These are phyloP conservation scores for Thinopyrum elongatum DNA, from an alignment of 176 grass and related monocot species.

Conservation along the genomic window DNA sequence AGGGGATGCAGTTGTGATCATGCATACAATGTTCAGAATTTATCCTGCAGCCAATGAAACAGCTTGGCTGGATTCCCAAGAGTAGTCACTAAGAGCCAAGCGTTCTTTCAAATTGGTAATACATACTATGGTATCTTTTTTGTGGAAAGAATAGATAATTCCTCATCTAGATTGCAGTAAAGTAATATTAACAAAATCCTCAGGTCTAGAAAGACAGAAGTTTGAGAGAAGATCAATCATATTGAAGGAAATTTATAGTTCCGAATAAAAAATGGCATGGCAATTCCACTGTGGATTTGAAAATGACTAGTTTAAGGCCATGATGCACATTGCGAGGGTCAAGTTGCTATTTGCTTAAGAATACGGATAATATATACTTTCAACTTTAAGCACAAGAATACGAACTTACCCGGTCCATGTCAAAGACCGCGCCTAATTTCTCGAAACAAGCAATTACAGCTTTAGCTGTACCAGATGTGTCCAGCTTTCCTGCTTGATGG, in stretches of 20 bases:
- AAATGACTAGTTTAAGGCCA: background rate
- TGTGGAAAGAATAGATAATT: background rate
- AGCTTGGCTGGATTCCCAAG: background rate
- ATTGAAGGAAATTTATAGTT: background rate
- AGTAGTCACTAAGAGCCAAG: background rate
- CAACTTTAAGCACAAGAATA: background rate
- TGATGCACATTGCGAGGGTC: background rate
- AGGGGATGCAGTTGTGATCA: background rate
- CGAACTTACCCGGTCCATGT: conserved; percentile 56
- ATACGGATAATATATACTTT: background rate
- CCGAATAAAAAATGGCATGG: background rate
- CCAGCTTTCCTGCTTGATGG: conserved; percentile 80
- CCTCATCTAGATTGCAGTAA: background rate
- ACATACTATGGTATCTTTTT: background rate
- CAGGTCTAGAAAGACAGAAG: background rate
- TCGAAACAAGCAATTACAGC: conserved; percentile 71
- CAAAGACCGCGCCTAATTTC: conserved; percentile 62
- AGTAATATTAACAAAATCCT: background rate
- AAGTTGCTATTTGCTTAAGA: background rate
- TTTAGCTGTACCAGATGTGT: conserved; percentile 78
- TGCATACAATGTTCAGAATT: background rate
- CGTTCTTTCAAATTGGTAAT: conserved; percentile 3
- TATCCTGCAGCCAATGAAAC: background rate
- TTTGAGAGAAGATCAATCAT: background rate
- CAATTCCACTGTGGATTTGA: conserved; percentile 4